Evolutionary conservation across 73 alveolate genomes (phyloP).

Genomic region (Tetrahymena borealis): DNA sequence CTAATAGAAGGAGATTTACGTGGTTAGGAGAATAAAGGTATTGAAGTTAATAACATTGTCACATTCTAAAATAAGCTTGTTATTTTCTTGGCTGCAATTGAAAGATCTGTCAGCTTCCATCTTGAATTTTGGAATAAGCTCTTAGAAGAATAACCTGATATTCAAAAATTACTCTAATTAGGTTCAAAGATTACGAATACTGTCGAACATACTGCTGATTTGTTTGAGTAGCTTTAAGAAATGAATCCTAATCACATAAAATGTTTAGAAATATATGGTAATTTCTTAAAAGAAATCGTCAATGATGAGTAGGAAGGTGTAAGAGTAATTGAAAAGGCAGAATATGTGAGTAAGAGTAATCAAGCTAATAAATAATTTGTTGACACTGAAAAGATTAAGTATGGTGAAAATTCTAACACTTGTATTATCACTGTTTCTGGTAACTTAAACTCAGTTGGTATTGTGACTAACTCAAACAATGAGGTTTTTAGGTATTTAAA

Average conservation of each 20-base stretch:
- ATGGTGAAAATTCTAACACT: constrained; percentile 45
- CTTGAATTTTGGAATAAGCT: constrained; percentile 45
- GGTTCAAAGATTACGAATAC: constrained; percentile 43
- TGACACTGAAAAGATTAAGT: constrained; percentile 37
- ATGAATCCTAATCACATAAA: constrained; percentile 45
- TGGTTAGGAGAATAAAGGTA: constrained; percentile 36
- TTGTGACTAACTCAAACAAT: constrained; percentile 20
- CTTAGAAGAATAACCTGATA: constrained; percentile 44
- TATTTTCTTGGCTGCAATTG: constrained; percentile 17
- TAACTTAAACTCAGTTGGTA: constrained; percentile 33
- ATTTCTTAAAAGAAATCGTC: constrained; percentile 26
- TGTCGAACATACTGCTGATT: constrained; percentile 31
- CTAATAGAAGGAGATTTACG: constrained; percentile 34
- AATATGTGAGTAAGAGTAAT: constrained; percentile 23
- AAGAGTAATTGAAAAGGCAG: constrained; percentile 35
- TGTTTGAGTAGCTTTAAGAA: constrained; percentile 24
- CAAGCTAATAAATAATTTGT: constrained; percentile 21
- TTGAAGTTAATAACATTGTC: constrained; percentile 32
- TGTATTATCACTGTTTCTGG: constrained; percentile 44
- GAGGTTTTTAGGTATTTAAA: constrained; percentile 24
- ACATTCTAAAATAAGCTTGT: constrained; percentile 34
- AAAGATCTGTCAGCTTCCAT: constrained; percentile 38
- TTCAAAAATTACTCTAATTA: constrained; percentile 15
- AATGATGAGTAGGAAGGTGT: constrained; percentile 45
- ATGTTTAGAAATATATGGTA: constrained; percentile 37